phyloP scores from a whole-genome alignment of 2,329 filamentous ascomycete genomes.

The Lizonia empirigonia region DNA sequence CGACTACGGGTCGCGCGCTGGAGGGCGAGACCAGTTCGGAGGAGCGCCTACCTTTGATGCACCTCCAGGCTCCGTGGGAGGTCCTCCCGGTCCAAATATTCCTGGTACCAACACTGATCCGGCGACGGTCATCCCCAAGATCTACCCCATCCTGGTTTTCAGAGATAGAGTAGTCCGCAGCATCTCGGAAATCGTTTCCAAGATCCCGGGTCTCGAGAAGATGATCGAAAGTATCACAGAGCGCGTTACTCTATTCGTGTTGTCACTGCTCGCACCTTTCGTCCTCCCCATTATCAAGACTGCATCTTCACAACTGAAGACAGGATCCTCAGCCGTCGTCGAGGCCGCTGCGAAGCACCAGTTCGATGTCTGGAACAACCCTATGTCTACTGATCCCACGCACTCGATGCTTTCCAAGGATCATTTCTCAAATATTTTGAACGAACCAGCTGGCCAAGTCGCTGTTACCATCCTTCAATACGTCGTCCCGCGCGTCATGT shows the following conservation, averaged over 20 bases:
- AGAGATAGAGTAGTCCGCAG: slow-evolving; percentile 90
- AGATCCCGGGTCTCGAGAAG: slow-evolving; percentile 86
- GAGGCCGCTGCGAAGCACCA: slow-evolving; percentile 58
- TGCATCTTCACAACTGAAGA: slow-evolving; percentile 82
- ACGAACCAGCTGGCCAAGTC: slow-evolving; percentile 56
- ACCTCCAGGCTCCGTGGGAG: slow-evolving; percentile 52
- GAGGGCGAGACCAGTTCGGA: slow-evolving; percentile 49
- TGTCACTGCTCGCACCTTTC: slow-evolving; percentile 89
- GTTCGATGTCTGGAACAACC: slow-evolving; percentile 57
- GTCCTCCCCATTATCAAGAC: slow-evolving; percentile 88
- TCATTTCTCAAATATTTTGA: slow-evolving; percentile 58
- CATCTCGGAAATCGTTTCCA: slow-evolving; percentile 83
- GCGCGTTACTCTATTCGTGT: slow-evolving; percentile 86
- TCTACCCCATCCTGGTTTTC: slow-evolving; percentile 94
- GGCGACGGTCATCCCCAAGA: slow-evolving; percentile 61
- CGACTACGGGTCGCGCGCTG: slow-evolving; percentile 47
- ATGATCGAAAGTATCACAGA: slow-evolving; percentile 95
- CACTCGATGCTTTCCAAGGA: slow-evolving; percentile 60
- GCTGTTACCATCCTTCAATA: slow-evolving; percentile 74
- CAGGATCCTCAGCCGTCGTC: slow-evolving; percentile 76
- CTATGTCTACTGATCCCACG: slow-evolving; percentile 55
- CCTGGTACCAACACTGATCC: slow-evolving; percentile 81
- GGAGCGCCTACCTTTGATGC: slow-evolving; percentile 46
- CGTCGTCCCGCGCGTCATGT: slow-evolving; percentile 82
- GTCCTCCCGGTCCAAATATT: slow-evolving; percentile 59